Base-by-base conservation (phyloP, 257 asterid genomes). In the Gentiana straminea region DNA sequence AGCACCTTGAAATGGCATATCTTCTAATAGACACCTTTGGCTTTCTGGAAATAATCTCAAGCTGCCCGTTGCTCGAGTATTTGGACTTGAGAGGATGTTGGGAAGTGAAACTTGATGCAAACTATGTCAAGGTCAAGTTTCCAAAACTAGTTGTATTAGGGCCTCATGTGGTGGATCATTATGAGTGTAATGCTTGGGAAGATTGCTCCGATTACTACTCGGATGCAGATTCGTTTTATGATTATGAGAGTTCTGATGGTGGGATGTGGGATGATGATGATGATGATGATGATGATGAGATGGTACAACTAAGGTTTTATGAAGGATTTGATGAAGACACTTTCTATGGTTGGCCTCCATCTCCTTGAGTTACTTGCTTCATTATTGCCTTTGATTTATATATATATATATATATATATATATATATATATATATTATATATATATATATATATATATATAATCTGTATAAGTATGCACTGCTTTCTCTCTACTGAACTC, bases 71-170 rank as follows among this genome's bases (percentile, higher is more conserved):
- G 49, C 77, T 75, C 10, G 70, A 71, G 38, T 63, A 57, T 10
- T 51, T 75, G 51, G 81, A 75, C 37, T 37, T 75, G 8, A 54
- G 85, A 51, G 85, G 85, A 5, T 79, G 85, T 50, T 79, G 82
- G 82, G 64, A 70, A 13, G 85, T 79, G 71, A 63, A 65, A 15
- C 65, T 75, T 15, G 84, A 79, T 37, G 79, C 75, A 13, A 59
- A 67, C 57, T 56, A 59, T 37, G 49, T 62, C 49, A 68, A 67
- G 71, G 67, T 55, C 3, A 65, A 68, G 41, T 75, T 76, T 47
- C 73, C 77, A 1, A 69, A 69, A 15, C 49, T 79, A 35, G 75
- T 58, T 49, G 66, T 79, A 2, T 38, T 79, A 11, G 85, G 85
- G 38, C 82, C 80, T 12, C 57, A 58, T 9, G 65, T 75, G 0